A percentile compares a stretch with the other conserved stretches of the same genome.
Conservation (phyloP, 2,329 filamentous ascomycete species). For the Fusarium multiceps region DNA sequence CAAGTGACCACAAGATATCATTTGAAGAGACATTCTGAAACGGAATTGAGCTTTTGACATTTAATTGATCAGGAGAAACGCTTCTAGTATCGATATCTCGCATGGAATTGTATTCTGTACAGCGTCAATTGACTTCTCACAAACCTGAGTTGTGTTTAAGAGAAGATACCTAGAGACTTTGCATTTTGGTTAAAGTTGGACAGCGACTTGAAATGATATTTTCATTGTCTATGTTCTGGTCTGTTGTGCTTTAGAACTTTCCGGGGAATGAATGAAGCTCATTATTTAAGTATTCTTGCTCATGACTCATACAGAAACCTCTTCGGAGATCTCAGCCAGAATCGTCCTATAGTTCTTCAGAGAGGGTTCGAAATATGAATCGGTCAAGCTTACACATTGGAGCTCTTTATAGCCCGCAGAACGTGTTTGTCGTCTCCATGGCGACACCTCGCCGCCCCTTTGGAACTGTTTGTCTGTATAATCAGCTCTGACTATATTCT, state of each 20-base stretch:
- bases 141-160: no score
- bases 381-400: background rate
- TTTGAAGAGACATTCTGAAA: background rate
- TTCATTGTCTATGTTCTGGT: no score
- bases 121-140: background rate
- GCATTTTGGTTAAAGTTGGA: no score
- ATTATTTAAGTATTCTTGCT: background rate
- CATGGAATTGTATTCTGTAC: background rate
- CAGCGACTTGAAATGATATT: no score
- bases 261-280: background rate
- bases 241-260: background rate
- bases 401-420: background rate
- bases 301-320: background rate
- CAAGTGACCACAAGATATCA: fast-evolving
- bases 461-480: background rate
- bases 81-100: background rate
- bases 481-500: background rate
- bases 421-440: background rate
- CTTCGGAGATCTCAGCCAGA: background rate
- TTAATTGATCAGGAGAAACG: no score
- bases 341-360: background rate
- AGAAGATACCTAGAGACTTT: no score
- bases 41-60: no score
- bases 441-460: background rate
- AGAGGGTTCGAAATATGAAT: background rate